Percentiles rank a stretch among this genome's conserved stretches.
Evolutionary conservation across 768 basidiomycete species (phyloP).

Genomic region (Pleurotus citrinopileatus): DNA sequence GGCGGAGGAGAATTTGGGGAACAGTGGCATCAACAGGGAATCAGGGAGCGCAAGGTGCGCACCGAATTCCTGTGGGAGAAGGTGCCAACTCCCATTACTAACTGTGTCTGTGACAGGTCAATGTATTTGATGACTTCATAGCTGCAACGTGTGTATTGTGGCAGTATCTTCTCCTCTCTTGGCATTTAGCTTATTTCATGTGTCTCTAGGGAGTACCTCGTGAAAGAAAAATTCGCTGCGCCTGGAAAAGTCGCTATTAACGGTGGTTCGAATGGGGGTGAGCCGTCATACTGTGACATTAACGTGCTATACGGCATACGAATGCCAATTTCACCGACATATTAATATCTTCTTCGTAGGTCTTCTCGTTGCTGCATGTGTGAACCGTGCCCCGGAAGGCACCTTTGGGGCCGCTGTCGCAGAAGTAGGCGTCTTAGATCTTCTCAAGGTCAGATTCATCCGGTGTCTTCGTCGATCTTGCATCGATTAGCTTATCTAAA

Average conservation of each 20-base stretch:
- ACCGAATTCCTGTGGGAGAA: neutral
- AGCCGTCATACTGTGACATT: conserved; percentile 12
- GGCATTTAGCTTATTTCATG: too few relatives aligned
- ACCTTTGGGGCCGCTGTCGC: conserved; percentile 78
- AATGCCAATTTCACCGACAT: neutral
- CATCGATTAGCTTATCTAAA: conserved; percentile 9
- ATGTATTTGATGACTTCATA: conserved; percentile 82
- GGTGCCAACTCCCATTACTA: neutral
- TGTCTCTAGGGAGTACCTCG: conserved; percentile 56
- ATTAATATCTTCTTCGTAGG: conserved; percentile 35
- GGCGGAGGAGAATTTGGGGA: conserved; percentile 82
- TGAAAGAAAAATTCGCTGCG: conserved; percentile 68
- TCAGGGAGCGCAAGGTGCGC: conserved; percentile 63
- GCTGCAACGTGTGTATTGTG: conserved; percentile 62
- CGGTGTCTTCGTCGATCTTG: conserved; percentile 1
- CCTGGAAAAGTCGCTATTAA: conserved; percentile 72
- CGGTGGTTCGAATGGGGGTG: conserved; percentile 82
- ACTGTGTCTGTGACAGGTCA: conserved; percentile 39
- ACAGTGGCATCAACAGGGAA: conserved; percentile 79
- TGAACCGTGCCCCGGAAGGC: conserved; percentile 72
- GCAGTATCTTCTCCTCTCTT: neutral
- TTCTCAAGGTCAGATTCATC: conserved; percentile 56
- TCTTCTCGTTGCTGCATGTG: conserved; percentile 79
- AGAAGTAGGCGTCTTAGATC: conserved; percentile 80
- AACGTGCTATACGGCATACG: conserved; percentile 6